Conservation (phyloP, 2,329 filamentous ascomycete species). For the Trichoderma afroharzianum region DNA sequence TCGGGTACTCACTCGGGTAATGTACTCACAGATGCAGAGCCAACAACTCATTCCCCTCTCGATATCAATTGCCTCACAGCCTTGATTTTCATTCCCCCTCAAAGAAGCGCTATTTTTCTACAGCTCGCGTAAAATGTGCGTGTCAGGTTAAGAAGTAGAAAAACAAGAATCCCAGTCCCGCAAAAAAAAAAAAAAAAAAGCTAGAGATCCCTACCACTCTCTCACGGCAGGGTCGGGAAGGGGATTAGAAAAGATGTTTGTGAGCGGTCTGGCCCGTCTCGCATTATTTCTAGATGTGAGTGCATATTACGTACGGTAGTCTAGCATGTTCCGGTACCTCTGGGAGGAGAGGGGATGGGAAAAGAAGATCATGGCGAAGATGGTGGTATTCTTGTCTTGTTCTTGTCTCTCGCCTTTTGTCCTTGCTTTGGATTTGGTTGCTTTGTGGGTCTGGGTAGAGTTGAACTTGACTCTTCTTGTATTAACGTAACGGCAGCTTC, state of each 20-base stretch:
- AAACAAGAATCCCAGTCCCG: background rate
- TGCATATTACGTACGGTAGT: too few species aligned
- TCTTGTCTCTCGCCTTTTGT: background rate
- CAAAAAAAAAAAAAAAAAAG: background rate
- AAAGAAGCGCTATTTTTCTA: background rate
- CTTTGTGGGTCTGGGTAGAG: background rate
- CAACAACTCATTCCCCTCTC: too few species aligned
- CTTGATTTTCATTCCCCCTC: background rate
- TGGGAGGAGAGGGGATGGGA: too few species aligned
- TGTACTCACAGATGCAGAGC: too few species aligned
- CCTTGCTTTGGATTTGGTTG: background rate
- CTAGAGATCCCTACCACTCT: background rate
- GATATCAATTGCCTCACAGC: too few species aligned
- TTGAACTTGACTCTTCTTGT: too few species aligned
- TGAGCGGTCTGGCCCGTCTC: slow-evolving; percentile 11
- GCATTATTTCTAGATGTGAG: background rate
- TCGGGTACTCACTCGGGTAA: too few species aligned
- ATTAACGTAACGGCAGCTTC: background rate
- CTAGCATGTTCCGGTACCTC: background rate
- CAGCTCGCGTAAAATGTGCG: background rate
- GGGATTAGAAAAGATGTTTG: background rate
- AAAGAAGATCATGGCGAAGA: too few species aligned
- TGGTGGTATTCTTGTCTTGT: too few species aligned
- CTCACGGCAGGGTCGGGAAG: background rate
- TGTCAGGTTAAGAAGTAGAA: background rate